These are phyloP conservation scores for Coleophoma cylindrospora DNA, from an alignment of 2,329 filamentous ascomycete genomes.

Conservation along the genomic window DNA sequence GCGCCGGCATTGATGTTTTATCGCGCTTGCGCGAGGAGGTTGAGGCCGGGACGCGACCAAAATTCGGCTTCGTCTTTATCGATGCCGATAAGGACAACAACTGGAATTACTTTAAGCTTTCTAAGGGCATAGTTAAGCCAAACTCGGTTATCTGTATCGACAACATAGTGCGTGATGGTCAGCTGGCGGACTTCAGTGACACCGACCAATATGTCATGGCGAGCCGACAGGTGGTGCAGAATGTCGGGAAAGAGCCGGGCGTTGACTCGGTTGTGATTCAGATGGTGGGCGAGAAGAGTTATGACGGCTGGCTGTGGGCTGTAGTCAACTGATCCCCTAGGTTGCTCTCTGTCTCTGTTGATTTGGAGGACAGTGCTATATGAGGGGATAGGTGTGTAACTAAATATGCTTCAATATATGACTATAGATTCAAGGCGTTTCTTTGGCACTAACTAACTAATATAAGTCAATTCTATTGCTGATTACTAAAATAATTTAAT, in stretches of 20 bases:
- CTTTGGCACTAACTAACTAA: no score
- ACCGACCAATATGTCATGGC: background rate
- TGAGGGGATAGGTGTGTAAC: no score
- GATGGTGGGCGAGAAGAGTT: background rate
- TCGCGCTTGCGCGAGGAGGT: slow-evolving; percentile 32
- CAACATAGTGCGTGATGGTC: background rate
- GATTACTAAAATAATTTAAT: no score
- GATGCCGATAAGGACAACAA: slow-evolving; percentile 1
- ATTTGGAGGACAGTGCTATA: no score
- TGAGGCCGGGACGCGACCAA: background rate
- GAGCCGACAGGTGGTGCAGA: background rate
- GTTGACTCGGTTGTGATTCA: background rate
- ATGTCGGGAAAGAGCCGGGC: background rate
- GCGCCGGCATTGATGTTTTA: slow-evolving; percentile 35
- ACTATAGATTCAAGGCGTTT: no score
- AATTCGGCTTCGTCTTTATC: background rate
- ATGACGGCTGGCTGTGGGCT: background rate
- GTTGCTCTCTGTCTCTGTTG: no score
- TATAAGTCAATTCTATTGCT: no score
- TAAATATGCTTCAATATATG: no score
- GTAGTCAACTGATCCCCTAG: background rate
- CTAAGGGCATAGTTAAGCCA: background rate
- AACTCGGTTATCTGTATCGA: background rate
- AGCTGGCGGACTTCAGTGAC: background rate
- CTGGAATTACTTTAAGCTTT: background rate